Percentiles rank a stretch among this genome's conserved stretches.
Evolutionary conservation across 176 grass and related monocot species (phyloP).

Genomic region (Oryza brachyantha): DNA sequence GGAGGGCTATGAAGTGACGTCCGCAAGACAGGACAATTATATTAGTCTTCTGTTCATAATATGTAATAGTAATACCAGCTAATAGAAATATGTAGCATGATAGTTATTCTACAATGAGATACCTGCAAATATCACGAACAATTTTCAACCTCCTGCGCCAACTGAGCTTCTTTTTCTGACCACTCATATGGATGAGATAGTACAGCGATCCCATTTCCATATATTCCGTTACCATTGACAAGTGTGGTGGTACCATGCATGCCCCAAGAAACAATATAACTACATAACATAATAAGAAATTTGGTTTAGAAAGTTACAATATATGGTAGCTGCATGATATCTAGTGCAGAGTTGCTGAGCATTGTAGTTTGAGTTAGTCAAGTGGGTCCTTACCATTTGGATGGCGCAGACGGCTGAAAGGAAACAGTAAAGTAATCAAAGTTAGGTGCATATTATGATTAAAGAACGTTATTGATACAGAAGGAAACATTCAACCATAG

Average conservation of each 20-base stretch:
- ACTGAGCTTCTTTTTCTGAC: slow-evolving; percentile 95
- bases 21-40: neutral
- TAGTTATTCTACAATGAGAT: slow-evolving; percentile 12
- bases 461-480: slow-evolving; percentile 4
- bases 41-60: slow-evolving; percentile 4
- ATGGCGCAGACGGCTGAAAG: slow-evolving; percentile 92
- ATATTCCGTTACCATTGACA: slow-evolving; percentile 99
- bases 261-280: slow-evolving; percentile 99
- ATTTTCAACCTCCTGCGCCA: slow-evolving; percentile 99
- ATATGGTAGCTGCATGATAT: slow-evolving; percentile 10
- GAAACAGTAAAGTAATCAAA: slow-evolving; percentile 39
- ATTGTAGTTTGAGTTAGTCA: slow-evolving; percentile 22
- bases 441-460: slow-evolving; percentile 35
- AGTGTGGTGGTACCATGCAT: slow-evolving; percentile 95
- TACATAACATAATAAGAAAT: slow-evolving; percentile 43
- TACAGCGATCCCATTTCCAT: slow-evolving; percentile 99
- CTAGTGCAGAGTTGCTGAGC: neutral
- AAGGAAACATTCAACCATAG: slow-evolving; percentile 14
- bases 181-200: slow-evolving; percentile 98
- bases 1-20: neutral
- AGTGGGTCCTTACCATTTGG: slow-evolving; percentile 84
- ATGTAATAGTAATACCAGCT: slow-evolving; percentile 16
- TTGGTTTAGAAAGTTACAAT: slow-evolving; percentile 29
- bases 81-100: slow-evolving; percentile 7
- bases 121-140: slow-evolving; percentile 98